These are phyloP conservation scores for Ordospora pajunii DNA, from an alignment of 371 early-diverging fungal species.

Conservation along the genomic window DNA sequence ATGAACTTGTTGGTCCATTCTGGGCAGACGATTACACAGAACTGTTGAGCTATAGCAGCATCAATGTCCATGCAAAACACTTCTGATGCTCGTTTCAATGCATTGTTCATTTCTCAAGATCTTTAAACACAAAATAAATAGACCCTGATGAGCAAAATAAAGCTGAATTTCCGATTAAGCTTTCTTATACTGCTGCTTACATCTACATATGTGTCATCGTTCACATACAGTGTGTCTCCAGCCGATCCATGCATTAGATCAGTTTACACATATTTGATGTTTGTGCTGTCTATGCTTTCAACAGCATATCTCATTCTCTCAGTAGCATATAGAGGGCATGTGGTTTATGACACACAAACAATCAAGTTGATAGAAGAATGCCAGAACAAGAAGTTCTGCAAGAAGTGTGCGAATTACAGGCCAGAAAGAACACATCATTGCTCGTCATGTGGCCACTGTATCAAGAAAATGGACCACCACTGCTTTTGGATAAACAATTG, in stretches of 20 bases:
- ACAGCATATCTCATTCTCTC: background rate
- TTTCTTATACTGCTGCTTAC: background rate
- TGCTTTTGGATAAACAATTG: conserved; percentile 93
- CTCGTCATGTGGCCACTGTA: conserved; percentile 81
- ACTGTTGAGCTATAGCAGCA: background rate
- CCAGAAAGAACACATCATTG: conserved; percentile 94
- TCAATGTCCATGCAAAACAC: background rate
- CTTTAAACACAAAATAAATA: conserved; percentile 4
- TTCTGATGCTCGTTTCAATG: background rate
- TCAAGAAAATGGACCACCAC: conserved; percentile 93
- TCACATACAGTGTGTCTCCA: no score
- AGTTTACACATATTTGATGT: background rate
- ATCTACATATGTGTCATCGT: background rate
- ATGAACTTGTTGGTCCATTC: conserved; percentile 9
- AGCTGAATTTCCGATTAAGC: background rate
- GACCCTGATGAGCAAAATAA: conserved; percentile 1
- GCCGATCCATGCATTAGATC: no score
- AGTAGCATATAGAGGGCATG: conserved; percentile 9
- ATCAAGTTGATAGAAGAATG: background rate
- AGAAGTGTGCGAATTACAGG: conserved; percentile 65
- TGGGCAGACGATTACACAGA: conserved; percentile 3
- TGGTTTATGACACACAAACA: background rate
- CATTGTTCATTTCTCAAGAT: background rate
- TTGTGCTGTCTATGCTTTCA: conserved; percentile 5
- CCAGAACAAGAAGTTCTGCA: conserved; percentile 55